These are phyloP conservation scores for Zygoascus sp. DNA, from an alignment of 1,139 yeast genomes.

Conservation along the genomic window DNA sequence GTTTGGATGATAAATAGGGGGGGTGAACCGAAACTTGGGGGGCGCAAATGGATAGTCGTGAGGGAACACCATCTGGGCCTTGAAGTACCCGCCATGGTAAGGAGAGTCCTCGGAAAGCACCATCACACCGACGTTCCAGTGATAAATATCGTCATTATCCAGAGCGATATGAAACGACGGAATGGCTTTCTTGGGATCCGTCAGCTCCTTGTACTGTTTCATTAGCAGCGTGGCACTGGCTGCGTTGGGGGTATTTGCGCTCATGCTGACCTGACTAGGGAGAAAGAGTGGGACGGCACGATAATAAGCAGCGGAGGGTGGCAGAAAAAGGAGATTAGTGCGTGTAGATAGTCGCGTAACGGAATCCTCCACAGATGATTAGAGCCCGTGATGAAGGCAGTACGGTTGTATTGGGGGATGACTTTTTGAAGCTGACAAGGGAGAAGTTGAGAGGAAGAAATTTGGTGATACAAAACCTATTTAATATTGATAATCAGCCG, in stretches of 20 bases:
- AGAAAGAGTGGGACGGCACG: too few species aligned
- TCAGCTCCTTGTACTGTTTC: constrained; percentile 90
- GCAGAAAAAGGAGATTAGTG: too few species aligned
- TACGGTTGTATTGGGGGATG: too few species aligned
- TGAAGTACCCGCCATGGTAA: constrained; percentile 94
- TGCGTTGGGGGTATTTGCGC: constrained; percentile 15
- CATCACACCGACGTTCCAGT: constrained; percentile 93
- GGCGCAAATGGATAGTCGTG: constrained; percentile 87
- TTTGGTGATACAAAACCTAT: background rate
- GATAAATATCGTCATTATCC: constrained; percentile 84
- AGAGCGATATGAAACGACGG: constrained; percentile 86
- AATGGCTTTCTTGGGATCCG: constrained; percentile 87
- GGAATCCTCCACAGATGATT: too few species aligned
- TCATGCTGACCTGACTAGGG: too few species aligned
- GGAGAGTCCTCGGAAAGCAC: constrained; percentile 84
- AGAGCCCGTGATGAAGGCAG: too few species aligned
- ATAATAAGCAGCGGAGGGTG: too few species aligned
- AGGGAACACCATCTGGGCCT: constrained; percentile 92
- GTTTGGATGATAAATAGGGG: constrained; percentile 92
- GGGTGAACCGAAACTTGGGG: constrained; percentile 89
- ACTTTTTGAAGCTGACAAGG: background rate
- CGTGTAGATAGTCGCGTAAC: too few species aligned
- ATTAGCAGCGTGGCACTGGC: constrained; percentile 66
- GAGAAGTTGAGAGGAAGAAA: background rate
- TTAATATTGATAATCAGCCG: background rate